These are phyloP conservation scores for Fusarium ramigenum DNA, from an alignment of 2,329 filamentous ascomycete species.

Conservation along the genomic window DNA sequence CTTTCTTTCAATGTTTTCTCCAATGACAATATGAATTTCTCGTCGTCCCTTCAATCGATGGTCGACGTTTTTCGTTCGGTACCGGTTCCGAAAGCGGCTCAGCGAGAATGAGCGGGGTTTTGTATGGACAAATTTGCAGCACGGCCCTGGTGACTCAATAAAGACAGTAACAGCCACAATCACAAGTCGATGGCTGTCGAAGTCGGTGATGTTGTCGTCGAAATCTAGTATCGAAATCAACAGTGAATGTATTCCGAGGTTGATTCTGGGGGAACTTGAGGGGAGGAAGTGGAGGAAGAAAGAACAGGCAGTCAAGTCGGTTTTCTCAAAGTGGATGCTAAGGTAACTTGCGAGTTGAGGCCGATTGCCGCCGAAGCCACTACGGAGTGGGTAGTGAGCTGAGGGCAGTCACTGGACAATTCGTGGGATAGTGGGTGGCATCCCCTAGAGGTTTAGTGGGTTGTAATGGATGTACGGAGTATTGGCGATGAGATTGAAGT, in stretches of 20 bases:
- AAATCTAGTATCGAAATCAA: slow-evolving; percentile 7
- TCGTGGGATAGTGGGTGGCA: slow-evolving; percentile 4
- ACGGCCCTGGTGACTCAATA: slow-evolving; percentile 19
- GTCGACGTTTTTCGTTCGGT: slow-evolving; percentile 2
- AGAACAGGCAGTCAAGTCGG: slow-evolving; percentile 33
- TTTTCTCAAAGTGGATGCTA: slow-evolving; percentile 41
- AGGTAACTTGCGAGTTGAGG: slow-evolving; percentile 27
- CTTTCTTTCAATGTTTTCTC: background rate
- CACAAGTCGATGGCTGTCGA: background rate
- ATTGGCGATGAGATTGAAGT: slow-evolving; percentile 3
- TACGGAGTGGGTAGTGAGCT: slow-evolving; percentile 36
- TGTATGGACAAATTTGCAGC: slow-evolving; percentile 38
- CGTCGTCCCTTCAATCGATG: slow-evolving; percentile 13
- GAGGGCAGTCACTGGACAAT: slow-evolving; percentile 24
- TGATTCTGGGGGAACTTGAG: slow-evolving; percentile 23
- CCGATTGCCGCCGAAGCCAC: slow-evolving; percentile 45
- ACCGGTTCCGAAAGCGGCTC: slow-evolving; percentile 25
- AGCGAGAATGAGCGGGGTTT: slow-evolving; percentile 37
- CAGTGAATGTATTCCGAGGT: slow-evolving; percentile 16
- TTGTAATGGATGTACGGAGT: background rate
- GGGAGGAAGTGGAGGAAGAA: slow-evolving; percentile 43
- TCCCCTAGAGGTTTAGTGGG: slow-evolving; percentile 20
- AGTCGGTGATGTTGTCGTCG: slow-evolving; percentile 1
- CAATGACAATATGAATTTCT: slow-evolving; percentile 1
- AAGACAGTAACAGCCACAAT: slow-evolving; percentile 4